Base-by-base conservation (phyloP, 116 monocot species). In the Papilionanthe hybrid region DNA sequence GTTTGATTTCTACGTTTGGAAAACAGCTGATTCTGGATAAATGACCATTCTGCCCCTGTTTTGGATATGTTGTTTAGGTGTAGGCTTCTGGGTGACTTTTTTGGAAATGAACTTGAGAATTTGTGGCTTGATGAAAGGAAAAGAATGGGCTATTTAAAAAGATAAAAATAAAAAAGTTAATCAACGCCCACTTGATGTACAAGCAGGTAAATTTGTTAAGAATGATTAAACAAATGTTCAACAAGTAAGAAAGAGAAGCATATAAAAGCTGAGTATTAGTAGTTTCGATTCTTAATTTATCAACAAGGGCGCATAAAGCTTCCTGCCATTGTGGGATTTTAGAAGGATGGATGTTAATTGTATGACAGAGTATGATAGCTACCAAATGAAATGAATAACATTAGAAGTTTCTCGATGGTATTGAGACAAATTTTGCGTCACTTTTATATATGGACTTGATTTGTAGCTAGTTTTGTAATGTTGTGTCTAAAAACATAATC, bases 71-170 rank as follows among this genome's bases (percentile, higher is more conserved):
- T 32, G 32, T 32, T 32, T 32, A 32, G 3, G 1, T 32, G 32
- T 32, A 78, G 79, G 42, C 44, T 37, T 83, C 81, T 82, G 78
- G 19, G 84, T 37, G 78, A 15, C 47, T 77, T 80, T 48, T 45
- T 78, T 32, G 50, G 74, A 85, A 86, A 42, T 72, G 86, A 65
- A 72, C 42, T 85, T 42, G 93, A 86, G 80, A 85, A 84, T 58
- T 55, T 78, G 42, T 72, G 82, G 75, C 88, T 88, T 30, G 88
- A 80, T 25, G 81, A 82, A 81, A 90, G 88, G 29, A 60, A 74
- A 74, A 78, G 79, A 12, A 90, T 75, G 23, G 76, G 81, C 88
- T 90, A 88, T 53, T 75, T 72, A 11, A 69, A 79, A 25, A 22
- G 23, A 50, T 8, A 74, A 76, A 77, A 29, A 23, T 20, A 17